Conservation (phyloP, 331 rosid genomes). For the Phaseolus coccineus region DNA sequence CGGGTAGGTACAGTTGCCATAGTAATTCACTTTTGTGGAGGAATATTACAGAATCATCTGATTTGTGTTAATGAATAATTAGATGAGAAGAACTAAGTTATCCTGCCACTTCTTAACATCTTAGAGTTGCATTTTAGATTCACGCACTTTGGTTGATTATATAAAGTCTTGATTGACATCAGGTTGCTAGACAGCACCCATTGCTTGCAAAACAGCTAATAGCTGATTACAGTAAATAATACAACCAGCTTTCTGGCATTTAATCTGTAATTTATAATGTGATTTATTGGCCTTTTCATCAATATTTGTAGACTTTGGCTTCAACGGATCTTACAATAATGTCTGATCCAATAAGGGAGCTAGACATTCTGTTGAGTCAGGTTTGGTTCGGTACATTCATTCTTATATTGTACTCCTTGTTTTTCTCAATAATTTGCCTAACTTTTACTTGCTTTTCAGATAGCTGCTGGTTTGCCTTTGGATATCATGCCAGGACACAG, state of each 20-base stretch:
- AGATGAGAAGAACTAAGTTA: slow-evolving; percentile 7
- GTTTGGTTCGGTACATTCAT: slow-evolving; percentile 52
- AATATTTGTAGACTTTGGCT: slow-evolving; percentile 68
- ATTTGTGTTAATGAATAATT: slow-evolving; percentile 28
- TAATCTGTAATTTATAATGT: neutral
- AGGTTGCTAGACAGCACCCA: neutral
- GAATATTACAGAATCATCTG: slow-evolving; percentile 16
- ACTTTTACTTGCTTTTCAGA: slow-evolving; percentile 57
- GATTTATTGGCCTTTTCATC: slow-evolving; percentile 28
- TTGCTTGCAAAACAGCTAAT: neutral
- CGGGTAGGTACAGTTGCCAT: neutral
- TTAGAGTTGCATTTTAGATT: slow-evolving; percentile 28
- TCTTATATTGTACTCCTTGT: slow-evolving; percentile 23
- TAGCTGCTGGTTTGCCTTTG: slow-evolving; percentile 79
- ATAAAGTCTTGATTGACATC: slow-evolving; percentile 5
- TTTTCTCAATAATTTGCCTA: slow-evolving; percentile 43
- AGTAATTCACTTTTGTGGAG: neutral
- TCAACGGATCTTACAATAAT: slow-evolving; percentile 81
- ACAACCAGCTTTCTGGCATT: neutral
- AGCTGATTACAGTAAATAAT: neutral
- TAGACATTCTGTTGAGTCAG: slow-evolving; percentile 89
- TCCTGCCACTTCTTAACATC: neutral
- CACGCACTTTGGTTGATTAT: neutral
- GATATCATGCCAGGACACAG: slow-evolving; percentile 96
- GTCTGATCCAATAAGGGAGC: slow-evolving; percentile 82